phyloP scores from a whole-genome alignment of 768 basidiomycete species.

The Boletus edulis region DNA sequence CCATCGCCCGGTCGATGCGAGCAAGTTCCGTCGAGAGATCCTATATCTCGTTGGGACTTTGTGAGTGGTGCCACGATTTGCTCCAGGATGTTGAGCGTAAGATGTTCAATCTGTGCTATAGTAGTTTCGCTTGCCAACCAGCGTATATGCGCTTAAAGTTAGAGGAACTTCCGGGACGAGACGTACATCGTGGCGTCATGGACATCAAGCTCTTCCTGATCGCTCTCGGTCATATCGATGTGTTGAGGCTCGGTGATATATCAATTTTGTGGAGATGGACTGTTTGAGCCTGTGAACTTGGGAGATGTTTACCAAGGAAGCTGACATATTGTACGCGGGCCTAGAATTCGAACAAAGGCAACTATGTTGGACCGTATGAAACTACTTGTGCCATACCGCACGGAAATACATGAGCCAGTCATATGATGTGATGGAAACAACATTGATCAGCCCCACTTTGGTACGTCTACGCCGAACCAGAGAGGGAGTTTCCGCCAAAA shows the following conservation, averaged over 20 bases:
- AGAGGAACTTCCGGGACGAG: neutral
- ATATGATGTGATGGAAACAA: neutral
- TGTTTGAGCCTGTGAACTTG: too few species aligned
- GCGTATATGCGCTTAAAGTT: constrained; percentile 1
- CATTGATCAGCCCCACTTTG: constrained; percentile 33
- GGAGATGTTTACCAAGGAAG: neutral
- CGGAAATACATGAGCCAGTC: constrained; percentile 12
- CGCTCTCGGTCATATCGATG: neutral
- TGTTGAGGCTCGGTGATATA: too few species aligned
- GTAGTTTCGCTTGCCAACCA: constrained; percentile 18
- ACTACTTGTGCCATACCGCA: neutral
- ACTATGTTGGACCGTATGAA: neutral
- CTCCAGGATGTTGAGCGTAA: constrained; percentile 31
- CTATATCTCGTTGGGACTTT: neutral
- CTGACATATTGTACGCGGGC: neutral
- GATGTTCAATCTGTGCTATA: constrained; percentile 27
- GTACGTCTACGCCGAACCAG: constrained; percentile 62
- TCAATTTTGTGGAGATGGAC: too few species aligned
- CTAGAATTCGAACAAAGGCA: neutral
- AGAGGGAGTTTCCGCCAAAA: constrained; percentile 62
- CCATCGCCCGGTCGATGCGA: constrained; percentile 4
- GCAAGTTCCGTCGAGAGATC: neutral
- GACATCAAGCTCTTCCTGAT: constrained; percentile 13
- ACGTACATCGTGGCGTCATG: constrained; percentile 6
- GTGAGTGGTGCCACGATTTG: constrained; percentile 26